Base-by-base conservation (phyloP, 768 basidiomycete species). In the Phaeotremella skinneri region DNA sequence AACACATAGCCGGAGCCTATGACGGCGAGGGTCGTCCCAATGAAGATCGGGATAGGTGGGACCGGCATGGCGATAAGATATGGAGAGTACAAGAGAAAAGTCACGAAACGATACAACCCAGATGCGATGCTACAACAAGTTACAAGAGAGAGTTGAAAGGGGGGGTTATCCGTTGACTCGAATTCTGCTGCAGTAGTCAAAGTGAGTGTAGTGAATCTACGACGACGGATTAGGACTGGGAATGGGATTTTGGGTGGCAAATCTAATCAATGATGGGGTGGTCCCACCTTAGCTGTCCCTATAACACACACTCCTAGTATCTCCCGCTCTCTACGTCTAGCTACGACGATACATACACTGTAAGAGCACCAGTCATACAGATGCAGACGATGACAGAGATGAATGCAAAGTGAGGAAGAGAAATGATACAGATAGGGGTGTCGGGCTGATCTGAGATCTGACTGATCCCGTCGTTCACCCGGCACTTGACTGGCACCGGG, bases 1-100 rank as follows among this genome's bases (percentile, higher is more conserved):
- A 72, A 68, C 7, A 61, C 70, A 56, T 69, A 69, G 11, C 70
- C 70, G 0, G 68, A 67, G 9, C 70, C 66, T 23, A 72, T 63
- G 17, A 72, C 60, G 1, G 70, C 70, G 17, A 72, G 47, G 2
- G 70, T 67, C 9, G 61, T 63, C 11, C 70, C 70, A 2, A 72
- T 56, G 26, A 67, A 64, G 48, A 72, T 60, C 2, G 63, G 61
- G 7, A 68, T 64, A 31, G 66, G 63, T 13, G 56, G 53, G 2
- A 70, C 53, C 4, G 69, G 69, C 69, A 70, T 70, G 17, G 34
- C 34, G 17, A 37, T 17, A 7, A 7, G 34, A 37, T 37, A 7
- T 17, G 17, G 34, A 37, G 34, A 17, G 17, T 17, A 7, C 7
- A 7, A 37, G 17, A 7, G 17, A 37, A 17, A 37, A 37, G 17